phyloP scores from a whole-genome alignment of 164 flowering plant genomes.

The Macadamia integrifolia region DNA sequence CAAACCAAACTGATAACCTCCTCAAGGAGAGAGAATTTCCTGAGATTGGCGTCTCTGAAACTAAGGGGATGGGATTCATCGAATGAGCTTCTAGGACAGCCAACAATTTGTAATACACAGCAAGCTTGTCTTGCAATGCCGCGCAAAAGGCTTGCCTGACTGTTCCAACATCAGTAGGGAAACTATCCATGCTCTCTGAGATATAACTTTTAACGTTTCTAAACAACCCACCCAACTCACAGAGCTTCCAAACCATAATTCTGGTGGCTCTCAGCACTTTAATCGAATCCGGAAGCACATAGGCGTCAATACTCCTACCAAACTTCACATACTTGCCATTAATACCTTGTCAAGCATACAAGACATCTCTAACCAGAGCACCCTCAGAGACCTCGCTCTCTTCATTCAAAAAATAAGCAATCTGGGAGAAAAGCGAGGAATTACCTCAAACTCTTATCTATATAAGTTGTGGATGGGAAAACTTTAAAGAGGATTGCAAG shows the following conservation, averaged over 20 bases:
- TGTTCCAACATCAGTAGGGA: constrained; percentile 83
- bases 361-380: constrained; percentile 84
- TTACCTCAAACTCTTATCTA: too few relatives aligned
- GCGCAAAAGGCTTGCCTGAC: constrained; percentile 98
- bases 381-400: constrained; percentile 80
- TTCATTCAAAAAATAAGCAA: constrained; percentile 55
- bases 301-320: constrained; percentile 50
- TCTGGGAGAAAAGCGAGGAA: constrained; percentile 20
- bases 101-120: constrained; percentile 80
- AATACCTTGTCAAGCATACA: constrained; percentile 93
- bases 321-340: constrained; percentile 84
- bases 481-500: constrained; percentile 63
- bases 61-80: constrained; percentile 81
- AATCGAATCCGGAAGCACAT: constrained; percentile 51
- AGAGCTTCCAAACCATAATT: constrained; percentile 16
- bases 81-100: constrained; percentile 91
- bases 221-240: constrained; percentile 91
- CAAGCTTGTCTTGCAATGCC: constrained; percentile 89
- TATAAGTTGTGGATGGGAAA: too few relatives aligned
- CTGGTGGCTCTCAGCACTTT: constrained; percentile 62
- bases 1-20: too few relatives aligned
- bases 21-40: constrained; percentile 48
- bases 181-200: constrained; percentile 71
- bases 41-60: constrained; percentile 51
- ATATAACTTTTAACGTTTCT: constrained; percentile 76